Evolutionary conservation across 78 protist genomes (phyloP), one percentile per base, ranked within the genome.

Genomic region (Goniomonas avonlea): DNA sequence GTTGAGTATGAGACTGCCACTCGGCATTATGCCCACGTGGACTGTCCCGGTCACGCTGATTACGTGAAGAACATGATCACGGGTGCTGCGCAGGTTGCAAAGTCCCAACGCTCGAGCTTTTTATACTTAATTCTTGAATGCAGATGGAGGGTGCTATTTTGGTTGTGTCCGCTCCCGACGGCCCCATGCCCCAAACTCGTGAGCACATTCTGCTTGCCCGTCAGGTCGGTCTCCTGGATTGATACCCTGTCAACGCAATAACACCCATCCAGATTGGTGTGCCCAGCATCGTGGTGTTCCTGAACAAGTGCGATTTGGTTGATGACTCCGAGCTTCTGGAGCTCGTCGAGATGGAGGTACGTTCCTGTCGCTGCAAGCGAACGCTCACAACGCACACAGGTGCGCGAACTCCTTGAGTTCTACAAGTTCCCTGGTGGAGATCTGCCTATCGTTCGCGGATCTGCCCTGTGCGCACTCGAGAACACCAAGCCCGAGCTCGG

Each of bases 21-120:
- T 29, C 86, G 95, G 50, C 97, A 94, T 83, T 94, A 91, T 80
- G 94, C 91, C 3, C 97, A 94, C 88, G 87, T 94, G 32, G 97
- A 94, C 86, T 94, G 97, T 85, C 97, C 97, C 32, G 90, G 92
- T 56, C 96, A 93, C 86, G 92, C 91, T 43, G 95, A 94, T 81
- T 94, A 92, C 92, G 85, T 94, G 41, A 94, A 94, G 89, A 94
- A 94, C 85, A 94, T 94, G 98, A 94, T 94, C 77, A 92, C 98
- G 37, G 97, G 96, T 23, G 74, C 74, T 21, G 74, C 74, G 11
- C 70, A 61, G 70, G 70, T 34, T 4, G n/a, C 8, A 5, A 8
- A 38, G 18, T 4, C 11, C 31, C 63, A 18, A 55, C 32, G 38
- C 31, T 1, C 5, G 63, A 1, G 34, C 31, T 8, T 11, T 43